These are phyloP conservation scores for Globisporangium perplexum DNA, from an alignment of 352 stramenopile species.

Conservation along the genomic window DNA sequence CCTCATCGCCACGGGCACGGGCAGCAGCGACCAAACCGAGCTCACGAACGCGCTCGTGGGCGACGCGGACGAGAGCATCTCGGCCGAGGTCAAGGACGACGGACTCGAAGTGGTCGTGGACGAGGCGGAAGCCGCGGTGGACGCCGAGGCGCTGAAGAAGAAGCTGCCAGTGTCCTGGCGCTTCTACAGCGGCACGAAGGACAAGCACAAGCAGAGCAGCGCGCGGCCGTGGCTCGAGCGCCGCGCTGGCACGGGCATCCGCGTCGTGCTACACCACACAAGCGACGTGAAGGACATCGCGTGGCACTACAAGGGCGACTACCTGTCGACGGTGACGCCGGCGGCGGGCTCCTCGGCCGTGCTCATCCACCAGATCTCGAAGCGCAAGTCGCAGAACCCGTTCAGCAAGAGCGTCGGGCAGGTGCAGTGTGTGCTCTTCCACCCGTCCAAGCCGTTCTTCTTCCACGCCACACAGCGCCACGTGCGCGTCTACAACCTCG, in stretches of 20 bases:
- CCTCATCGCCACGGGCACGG: slow-evolving; percentile 93
- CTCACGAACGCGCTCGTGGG: slow-evolving; percentile 94
- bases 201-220: slow-evolving; percentile 61
- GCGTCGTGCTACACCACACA: slow-evolving; percentile 84
- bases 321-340: slow-evolving; percentile 94
- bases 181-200: slow-evolving; percentile 79
- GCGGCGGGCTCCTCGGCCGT: slow-evolving; percentile 88
- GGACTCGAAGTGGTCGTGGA: slow-evolving; percentile 48
- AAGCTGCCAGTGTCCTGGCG: slow-evolving; percentile 91
- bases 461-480: slow-evolving; percentile 99
- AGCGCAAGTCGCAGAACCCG: slow-evolving; percentile 95
- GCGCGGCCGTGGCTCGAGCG: slow-evolving; percentile 62
- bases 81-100: slow-evolving; percentile 39
- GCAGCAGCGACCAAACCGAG: slow-evolving; percentile 90
- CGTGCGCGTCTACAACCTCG: slow-evolving; percentile 98
- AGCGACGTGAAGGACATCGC: slow-evolving; percentile 89
- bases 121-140: slow-evolving; percentile 63
- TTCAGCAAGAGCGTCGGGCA: slow-evolving; percentile 94
- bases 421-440: slow-evolving; percentile 96
- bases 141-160: slow-evolving; percentile 76
- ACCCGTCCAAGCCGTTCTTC: slow-evolving; percentile 98
- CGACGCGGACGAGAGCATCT: slow-evolving; percentile 72
- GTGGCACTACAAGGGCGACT: slow-evolving; percentile 99
- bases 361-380: slow-evolving; percentile 98
- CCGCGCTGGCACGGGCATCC: slow-evolving; percentile 74